A percentile compares a stretch with the other conserved stretches of the same genome.
Conservation (phyloP, 495 filamentous ascomycete species). For the Penicillium samsonianum region DNA sequence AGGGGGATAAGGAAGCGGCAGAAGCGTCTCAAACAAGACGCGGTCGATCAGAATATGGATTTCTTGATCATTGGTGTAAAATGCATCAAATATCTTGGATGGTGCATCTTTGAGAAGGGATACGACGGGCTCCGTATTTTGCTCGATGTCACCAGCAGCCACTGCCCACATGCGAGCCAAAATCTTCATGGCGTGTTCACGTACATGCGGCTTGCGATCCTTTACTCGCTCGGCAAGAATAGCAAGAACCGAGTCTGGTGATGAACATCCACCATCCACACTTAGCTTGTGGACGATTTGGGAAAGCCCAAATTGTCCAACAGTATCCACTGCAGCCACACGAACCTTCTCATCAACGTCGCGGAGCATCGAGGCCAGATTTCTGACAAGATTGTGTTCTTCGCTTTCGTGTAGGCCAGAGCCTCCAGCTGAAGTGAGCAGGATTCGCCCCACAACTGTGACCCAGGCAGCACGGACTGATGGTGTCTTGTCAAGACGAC, state of each 20-base stretch:
- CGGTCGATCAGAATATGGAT: constrained; percentile 81
- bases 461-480: constrained; percentile 83
- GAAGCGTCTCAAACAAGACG: constrained; percentile 80
- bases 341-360: constrained; percentile 91
- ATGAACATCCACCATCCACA: constrained; percentile 66
- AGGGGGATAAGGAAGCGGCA: constrained; percentile 83
- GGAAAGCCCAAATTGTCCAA: constrained; percentile 73
- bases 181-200: constrained; percentile 81
- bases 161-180: constrained; percentile 89
- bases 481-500: constrained; percentile 80
- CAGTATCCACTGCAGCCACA: constrained; percentile 77
- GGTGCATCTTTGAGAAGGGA: constrained; percentile 76
- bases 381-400: constrained; percentile 68
- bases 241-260: constrained; percentile 68
- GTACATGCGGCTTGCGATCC: constrained; percentile 79
- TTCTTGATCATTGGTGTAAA: constrained; percentile 87
- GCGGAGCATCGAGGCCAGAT: constrained; percentile 74
- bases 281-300: constrained; percentile 81
- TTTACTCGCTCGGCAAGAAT: constrained; percentile 85
- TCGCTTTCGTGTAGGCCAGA: constrained; percentile 79
- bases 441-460: constrained; percentile 77
- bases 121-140: constrained; percentile 73
- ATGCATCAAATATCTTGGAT: constrained; percentile 80
- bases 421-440: constrained; percentile 80
- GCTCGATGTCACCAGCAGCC: constrained; percentile 80